These are phyloP conservation scores for Sindora glabra DNA, from an alignment of 306 rosid species.

Conservation along the genomic window DNA sequence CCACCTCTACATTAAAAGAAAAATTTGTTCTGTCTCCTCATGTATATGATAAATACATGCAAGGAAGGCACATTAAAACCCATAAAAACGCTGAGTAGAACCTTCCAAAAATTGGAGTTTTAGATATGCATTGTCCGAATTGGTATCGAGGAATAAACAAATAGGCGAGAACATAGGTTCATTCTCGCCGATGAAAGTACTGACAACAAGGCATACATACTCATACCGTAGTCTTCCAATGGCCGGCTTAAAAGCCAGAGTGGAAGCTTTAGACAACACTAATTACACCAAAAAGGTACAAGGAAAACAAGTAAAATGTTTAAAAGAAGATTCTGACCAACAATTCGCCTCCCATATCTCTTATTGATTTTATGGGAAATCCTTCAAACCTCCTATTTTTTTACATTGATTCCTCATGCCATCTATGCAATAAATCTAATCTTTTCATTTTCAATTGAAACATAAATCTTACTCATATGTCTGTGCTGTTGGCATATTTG, in stretches of 20 bases:
- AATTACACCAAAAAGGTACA: neutral
- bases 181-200: neutral
- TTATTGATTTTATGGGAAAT: constrained; percentile 16
- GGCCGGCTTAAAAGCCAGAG: constrained; percentile 8
- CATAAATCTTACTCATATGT: constrained; percentile 22
- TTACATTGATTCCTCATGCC: constrained; percentile 24
- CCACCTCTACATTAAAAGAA: too few species aligned
- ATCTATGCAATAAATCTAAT: constrained; percentile 19
- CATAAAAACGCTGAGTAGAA: too few species aligned
- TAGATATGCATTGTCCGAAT: too few species aligned
- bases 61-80: too few species aligned
- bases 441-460: neutral
- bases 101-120: too few species aligned
- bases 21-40: too few species aligned
- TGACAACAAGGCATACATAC: neutral
- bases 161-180: neutral
- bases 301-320: neutral
- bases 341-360: constrained; percentile 24
- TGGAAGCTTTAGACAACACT: constrained; percentile 15
- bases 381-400: constrained; percentile 11
- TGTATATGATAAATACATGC: too few species aligned
- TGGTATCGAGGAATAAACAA: constrained; percentile 3
- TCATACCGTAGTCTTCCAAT: constrained; percentile 13
- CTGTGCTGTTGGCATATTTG: constrained; percentile 49
- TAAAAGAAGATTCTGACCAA: constrained; percentile 18